phyloP scores from a whole-genome alignment of 352 stramenopile species.

The Globisporangium radiosum region DNA sequence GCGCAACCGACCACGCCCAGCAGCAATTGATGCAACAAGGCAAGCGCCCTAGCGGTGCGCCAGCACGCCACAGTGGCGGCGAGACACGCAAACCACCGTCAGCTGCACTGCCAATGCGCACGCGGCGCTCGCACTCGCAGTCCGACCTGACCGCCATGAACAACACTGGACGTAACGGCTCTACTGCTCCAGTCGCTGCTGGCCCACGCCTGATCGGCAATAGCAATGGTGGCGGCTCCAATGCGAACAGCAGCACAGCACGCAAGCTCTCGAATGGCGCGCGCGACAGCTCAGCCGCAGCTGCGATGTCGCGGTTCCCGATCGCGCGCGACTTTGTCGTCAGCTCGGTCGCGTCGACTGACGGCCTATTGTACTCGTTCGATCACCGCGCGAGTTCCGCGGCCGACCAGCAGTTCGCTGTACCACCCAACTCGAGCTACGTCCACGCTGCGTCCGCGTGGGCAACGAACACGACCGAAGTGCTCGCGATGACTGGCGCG shows the following conservation, averaged over 20 bases:
- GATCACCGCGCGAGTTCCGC: conserved; percentile 36
- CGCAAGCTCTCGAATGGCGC: conserved; percentile 11
- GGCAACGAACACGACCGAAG: conserved; percentile 68
- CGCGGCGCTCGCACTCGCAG: conserved; percentile 30
- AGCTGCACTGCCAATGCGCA: conserved; percentile 6
- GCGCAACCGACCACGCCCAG: conserved; percentile 5
- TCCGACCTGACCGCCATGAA: conserved; percentile 29
- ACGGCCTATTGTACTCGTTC: conserved; percentile 26
- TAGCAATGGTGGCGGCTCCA: not conserved
- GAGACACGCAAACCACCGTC: conserved; percentile 5
- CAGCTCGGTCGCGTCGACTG: conserved; percentile 20
- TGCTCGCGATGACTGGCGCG: conserved; percentile 62
- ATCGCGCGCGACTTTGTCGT: conserved; percentile 10
- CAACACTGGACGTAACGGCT: conserved; percentile 12
- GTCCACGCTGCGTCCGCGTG: conserved; percentile 67
- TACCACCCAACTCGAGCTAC: conserved; percentile 50
- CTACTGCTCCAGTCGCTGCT: too few species aligned
- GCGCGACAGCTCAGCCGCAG: not conserved
- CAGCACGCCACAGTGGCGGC: conserved; percentile 7
- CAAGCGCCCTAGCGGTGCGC: not conserved
- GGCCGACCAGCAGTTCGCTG: conserved; percentile 25
- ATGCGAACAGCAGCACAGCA: conserved; percentile 5
- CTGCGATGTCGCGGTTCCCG: conserved; percentile 1
- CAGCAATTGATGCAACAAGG: not conserved
- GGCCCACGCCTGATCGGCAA: not conserved